Base-by-base conservation (phyloP, 2,329 filamentous ascomycete genomes). In the Fusarium sp. region DNA sequence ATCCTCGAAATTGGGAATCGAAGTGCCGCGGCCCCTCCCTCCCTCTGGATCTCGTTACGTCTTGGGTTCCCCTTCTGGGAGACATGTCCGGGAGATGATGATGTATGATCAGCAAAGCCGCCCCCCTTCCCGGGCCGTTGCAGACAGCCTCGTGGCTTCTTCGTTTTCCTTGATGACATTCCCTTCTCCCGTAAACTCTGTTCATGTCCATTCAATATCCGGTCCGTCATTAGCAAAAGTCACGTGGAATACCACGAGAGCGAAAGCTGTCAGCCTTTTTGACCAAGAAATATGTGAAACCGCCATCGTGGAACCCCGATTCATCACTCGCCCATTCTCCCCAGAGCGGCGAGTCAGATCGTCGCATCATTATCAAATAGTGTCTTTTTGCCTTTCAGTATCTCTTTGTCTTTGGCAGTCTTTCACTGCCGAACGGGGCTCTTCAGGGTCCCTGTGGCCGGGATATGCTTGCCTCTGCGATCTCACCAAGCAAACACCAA, bases 61-160 rank as follows among this genome's bases (percentile, higher is more conserved):
- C 27, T 61, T 50, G n/a, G 32, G 23, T 41, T 39, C 18, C 60
- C 13, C 32, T 64, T 52, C 43, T 14, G 6, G 43, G 59, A 27
- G 20, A 25, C 8, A 35, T n/a, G 45, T 23, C 43, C 32, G 59
- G 20, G 41, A 37, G 6, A 48, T 50, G 58, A 27, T 41, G 37
- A 23, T 41, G 39, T 41, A 9, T 41, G 61, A 56, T 56, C 61
- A 16, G 25, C 61, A 37, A 50, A 34, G 5, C 61, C 61, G 30
- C 43, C 43, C 43, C 23, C 43, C 43, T 48, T 27, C 43, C 48
- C 48, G 61, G 61, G 61, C 61, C 61, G 48, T 56, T 64, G 34
- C 35, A 37, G 48, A 25, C 16, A 27, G 25, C 45, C 34, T 30
- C n/a, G 54, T 43, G 34, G 57, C 58, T 52, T 52, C 11, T 52